Evolutionary conservation across 495 filamentous ascomycete species (phyloP).

Genomic region (Trichoderma asperelloides): DNA sequence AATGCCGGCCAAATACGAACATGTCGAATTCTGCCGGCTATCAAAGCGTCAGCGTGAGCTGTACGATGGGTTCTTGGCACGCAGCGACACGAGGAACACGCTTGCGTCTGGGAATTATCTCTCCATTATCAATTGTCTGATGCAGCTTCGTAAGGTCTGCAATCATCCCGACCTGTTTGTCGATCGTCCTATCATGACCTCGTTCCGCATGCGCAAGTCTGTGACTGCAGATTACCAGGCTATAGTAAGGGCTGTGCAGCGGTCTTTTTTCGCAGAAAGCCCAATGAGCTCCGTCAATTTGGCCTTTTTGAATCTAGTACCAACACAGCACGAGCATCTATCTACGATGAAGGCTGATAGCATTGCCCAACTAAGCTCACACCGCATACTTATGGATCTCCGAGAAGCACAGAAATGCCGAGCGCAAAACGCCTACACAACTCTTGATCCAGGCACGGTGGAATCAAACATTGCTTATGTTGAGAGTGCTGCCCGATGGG

Average conservation of each 20-base stretch:
- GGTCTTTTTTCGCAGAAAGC: conserved; percentile 54
- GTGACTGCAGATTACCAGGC: conserved; percentile 69
- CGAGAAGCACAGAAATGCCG: conserved; percentile 54
- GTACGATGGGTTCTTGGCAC: conserved; percentile 96
- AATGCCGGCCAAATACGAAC: conserved; percentile 96
- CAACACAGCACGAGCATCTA: conserved; percentile 59
- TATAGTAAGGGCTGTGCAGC: conserved; percentile 64
- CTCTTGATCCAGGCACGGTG: conserved; percentile 50
- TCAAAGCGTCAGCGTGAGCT: conserved; percentile 91
- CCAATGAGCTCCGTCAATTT: conserved; percentile 60
- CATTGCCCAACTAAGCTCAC: conserved; percentile 55
- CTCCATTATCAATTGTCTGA: conserved; percentile 95
- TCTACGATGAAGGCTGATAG: conserved; percentile 53
- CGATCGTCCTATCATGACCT: conserved; percentile 95
- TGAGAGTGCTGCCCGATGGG: conserved; percentile 61
- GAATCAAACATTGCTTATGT: conserved; percentile 62
- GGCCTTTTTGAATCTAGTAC: conserved; percentile 72
- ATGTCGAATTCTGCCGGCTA: conserved; percentile 88
- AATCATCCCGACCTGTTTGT: conserved; percentile 98
- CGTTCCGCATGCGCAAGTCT: conserved; percentile 84
- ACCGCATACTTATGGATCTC: conserved; percentile 51
- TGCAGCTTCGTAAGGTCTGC: conserved; percentile 97
- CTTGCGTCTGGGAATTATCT: conserved; percentile 93
- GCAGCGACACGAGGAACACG: conserved; percentile 78
- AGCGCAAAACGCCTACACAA: conserved; percentile 51